Evolutionary conservation across 2,329 filamentous ascomycete genomes (phyloP).

Genomic region (Madurella fahalii): DNA sequence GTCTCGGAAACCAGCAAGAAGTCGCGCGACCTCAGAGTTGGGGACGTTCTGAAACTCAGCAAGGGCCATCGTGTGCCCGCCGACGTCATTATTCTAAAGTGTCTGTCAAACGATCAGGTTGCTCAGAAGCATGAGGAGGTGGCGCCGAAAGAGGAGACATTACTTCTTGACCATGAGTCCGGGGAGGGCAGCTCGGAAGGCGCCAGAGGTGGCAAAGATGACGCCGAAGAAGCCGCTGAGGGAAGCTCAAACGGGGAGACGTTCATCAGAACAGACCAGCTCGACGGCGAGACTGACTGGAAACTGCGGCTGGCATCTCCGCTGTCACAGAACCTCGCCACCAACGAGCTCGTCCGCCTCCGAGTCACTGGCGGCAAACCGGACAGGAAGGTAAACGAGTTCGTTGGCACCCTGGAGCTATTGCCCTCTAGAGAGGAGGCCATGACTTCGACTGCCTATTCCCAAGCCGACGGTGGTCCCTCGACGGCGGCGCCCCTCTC

Average conservation of each 20-base stretch:
- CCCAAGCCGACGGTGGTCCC: slow-evolving; percentile 30
- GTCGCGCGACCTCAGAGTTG: slow-evolving; percentile 85
- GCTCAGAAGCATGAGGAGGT: slow-evolving; percentile 31
- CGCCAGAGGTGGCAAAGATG: slow-evolving; percentile 28
- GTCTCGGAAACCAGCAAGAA: slow-evolving; percentile 70
- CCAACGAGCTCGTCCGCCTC: slow-evolving; percentile 66
- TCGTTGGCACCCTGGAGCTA: slow-evolving; percentile 82
- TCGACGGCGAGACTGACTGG: slow-evolving; percentile 98
- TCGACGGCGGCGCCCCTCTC: slow-evolving; percentile 67
- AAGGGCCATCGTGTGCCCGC: slow-evolving; percentile 93
- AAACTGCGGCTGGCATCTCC: slow-evolving; percentile 86
- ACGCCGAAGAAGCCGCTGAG: slow-evolving; percentile 18
- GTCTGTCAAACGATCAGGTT: slow-evolving; percentile 36
- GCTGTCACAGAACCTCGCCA: slow-evolving; percentile 72
- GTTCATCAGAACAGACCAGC: slow-evolving; percentile 94
- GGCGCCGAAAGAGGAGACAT: slow-evolving; percentile 35
- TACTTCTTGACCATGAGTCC: slow-evolving; percentile 37
- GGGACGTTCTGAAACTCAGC: slow-evolving; percentile 86
- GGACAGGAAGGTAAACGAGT: slow-evolving; percentile 91
- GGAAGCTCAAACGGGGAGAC: slow-evolving; percentile 68
- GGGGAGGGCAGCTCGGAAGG: slow-evolving; percentile 26
- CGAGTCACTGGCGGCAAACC: slow-evolving; percentile 82
- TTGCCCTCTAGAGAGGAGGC: slow-evolving; percentile 50
- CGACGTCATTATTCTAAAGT: slow-evolving; percentile 90
- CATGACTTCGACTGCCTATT: slow-evolving; percentile 28